phyloP scores from a whole-genome alignment of 257 asterid genomes.

The Henckelia pumila region DNA sequence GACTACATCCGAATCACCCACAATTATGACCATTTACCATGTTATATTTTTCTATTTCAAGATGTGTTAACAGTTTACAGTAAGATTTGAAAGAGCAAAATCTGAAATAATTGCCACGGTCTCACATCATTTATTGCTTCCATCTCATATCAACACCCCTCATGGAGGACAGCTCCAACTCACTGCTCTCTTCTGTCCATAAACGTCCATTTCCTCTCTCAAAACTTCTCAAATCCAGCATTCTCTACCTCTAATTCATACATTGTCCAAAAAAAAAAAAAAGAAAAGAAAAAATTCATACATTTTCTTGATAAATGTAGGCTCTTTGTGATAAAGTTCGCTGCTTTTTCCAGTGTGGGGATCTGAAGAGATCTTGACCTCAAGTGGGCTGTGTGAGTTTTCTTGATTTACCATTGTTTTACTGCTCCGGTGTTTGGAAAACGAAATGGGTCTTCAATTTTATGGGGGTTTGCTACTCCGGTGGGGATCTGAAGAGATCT shows the following conservation, averaged over 20 bases:
- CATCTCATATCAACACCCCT: slow-evolving; percentile 33
- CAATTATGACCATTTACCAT: too few species aligned
- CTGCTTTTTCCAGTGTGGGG: slow-evolving; percentile 21
- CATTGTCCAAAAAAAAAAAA: too few species aligned
- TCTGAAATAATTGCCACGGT: slow-evolving; percentile 33
- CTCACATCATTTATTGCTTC: slow-evolving; percentile 58
- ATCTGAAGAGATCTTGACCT: slow-evolving; percentile 26
- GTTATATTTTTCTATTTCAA: not conserved
- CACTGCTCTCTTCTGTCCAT: slow-evolving; percentile 31
- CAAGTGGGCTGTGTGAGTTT: slow-evolving; percentile 48
- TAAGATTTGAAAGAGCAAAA: slow-evolving; percentile 21
- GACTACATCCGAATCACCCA: too few species aligned
- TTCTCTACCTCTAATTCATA: slow-evolving; percentile 18
- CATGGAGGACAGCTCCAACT: slow-evolving; percentile 28
- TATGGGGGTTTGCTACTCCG: slow-evolving; percentile 14
- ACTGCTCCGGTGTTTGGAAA: slow-evolving; percentile 20
- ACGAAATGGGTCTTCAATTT: slow-evolving; percentile 25
- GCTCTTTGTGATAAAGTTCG: slow-evolving; percentile 24
- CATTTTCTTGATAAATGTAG: not conserved
- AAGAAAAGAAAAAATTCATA: too few species aligned
- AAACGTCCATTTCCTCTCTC: slow-evolving; percentile 37
- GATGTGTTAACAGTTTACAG: too few species aligned
- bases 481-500: too few species aligned
- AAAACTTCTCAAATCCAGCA: slow-evolving; percentile 22
- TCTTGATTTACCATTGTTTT: slow-evolving; percentile 33